Evolutionary conservation across 2,329 filamentous ascomycete species (phyloP), one percentile per base, ranked within the genome.

Genomic region (Pseudogymnoascus sp.): DNA sequence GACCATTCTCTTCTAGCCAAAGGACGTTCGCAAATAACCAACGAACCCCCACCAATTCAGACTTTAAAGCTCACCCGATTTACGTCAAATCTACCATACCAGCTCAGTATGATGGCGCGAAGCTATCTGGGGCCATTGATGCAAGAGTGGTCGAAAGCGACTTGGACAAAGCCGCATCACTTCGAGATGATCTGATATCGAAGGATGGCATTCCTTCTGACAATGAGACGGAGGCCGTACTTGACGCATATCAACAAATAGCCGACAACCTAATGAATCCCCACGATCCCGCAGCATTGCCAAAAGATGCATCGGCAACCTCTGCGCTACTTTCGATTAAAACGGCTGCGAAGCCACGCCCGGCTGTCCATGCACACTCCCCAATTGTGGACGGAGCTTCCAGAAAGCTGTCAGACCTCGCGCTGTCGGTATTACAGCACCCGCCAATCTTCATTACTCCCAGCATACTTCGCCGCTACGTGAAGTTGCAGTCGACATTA

Each of bases 381-480:
- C 40, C 60, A 16, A 56, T 49, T 18, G 28, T 66, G 12, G 67
- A 69, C 49, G 46, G 40, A 12, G 65, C 70, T 28, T 74, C 81
- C 63, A 76, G 81, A 68, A 78, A 77, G 68, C 79, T 88, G 63
- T 86, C 85, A 21, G 72, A 81, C 60, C 76, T 83, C 6, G 86
- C 88, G n/a, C 89, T 90, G 73, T 78, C 82, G 38, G 83, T 97
- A 63, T 74, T 96, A 64, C 82, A 83, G 59, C 85, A 93, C 69
- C 86, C 88, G 3, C 86, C 88, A 65, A 87, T 97, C 59, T 90
- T 92, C 76, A 89, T 97, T 72, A 89, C 90, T 3, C 85, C 88
- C 7, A 78, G 82, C 31, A 79, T 93, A 36, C 84, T 97, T 40
- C 79, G 83, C 63, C 75, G 84, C 68, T 97, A 97, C 75, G 87